Conservation (phyloP, 345 rosid genomes). For the Trapa incisa region DNA sequence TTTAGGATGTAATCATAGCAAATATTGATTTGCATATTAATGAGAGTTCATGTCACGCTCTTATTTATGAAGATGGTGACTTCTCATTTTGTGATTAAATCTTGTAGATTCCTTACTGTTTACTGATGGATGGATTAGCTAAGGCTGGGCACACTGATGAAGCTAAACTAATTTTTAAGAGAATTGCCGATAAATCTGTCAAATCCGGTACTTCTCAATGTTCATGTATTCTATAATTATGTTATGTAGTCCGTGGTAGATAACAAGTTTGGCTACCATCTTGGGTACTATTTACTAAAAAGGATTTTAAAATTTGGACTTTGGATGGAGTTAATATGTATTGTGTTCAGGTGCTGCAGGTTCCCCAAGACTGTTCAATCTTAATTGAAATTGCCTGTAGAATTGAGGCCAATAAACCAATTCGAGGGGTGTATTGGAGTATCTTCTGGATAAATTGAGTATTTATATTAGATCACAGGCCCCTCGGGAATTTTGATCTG, state of each 20-base stretch:
- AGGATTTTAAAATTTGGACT: neutral
- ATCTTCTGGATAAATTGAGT: neutral
- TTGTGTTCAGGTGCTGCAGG: neutral
- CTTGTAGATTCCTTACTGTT: constrained; percentile 76
- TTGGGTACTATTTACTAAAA: neutral
- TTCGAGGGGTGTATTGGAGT: neutral
- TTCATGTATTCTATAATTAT: neutral
- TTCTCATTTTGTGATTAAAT: neutral
- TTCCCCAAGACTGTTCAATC: neutral
- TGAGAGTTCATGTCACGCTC: neutral
- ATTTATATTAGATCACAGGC: neutral
- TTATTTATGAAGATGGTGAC: neutral
- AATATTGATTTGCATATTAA: neutral
- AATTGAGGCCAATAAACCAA: neutral
- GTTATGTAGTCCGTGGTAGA: neutral
- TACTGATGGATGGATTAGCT: constrained; percentile 81
- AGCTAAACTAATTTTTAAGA: constrained; percentile 50
- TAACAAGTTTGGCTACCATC: neutral
- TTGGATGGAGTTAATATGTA: neutral
- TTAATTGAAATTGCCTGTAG: neutral
- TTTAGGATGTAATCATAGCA: neutral
- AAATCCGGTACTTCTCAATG: constrained; percentile 51
- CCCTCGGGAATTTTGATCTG: neutral
- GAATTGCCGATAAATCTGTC: constrained; percentile 43
- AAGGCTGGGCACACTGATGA: constrained; percentile 63